phyloP scores from a whole-genome alignment of 768 basidiomycete species.

The Mycena alexandri region DNA sequence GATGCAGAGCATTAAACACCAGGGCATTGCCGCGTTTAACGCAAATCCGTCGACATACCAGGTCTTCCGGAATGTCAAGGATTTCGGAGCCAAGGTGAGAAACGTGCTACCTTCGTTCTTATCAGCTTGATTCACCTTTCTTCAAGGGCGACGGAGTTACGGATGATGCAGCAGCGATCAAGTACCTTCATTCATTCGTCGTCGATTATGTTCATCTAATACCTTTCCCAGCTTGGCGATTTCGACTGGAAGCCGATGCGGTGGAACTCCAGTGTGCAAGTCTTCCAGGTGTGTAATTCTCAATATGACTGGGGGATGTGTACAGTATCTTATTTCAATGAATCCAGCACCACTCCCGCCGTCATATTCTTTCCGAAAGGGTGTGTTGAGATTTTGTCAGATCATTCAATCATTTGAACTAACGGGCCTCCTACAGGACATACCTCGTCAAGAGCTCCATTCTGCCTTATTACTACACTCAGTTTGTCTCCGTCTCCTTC shows the following conservation, averaged over 20 bases:
- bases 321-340: neutral
- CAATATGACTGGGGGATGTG: neutral
- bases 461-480: conserved; percentile 80
- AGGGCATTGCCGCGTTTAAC: conserved; percentile 78
- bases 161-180: conserved; percentile 84
- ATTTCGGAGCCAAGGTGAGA: conserved; percentile 50
- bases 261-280: conserved; percentile 60
- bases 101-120: neutral
- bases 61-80: conserved; percentile 83
- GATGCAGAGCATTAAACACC: conserved; percentile 78
- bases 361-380: conserved; percentile 82
- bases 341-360: conserved; percentile 72
- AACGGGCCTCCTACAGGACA: conserved; percentile 53
- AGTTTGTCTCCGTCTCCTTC: conserved; percentile 40
- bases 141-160: conserved; percentile 70
- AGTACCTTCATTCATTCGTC: conserved; percentile 53
- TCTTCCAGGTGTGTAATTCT: conserved; percentile 66
- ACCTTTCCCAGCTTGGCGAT: conserved; percentile 69
- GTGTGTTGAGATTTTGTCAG: conserved; percentile 47
- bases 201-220: neutral
- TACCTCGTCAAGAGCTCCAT: conserved; percentile 78
- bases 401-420: neutral
- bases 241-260: conserved; percentile 71
- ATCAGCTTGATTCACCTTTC: neutral
- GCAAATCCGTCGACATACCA: conserved; percentile 65